Base-by-base conservation (phyloP, 768 basidiomycete species). In the Termitomyces sp. region DNA sequence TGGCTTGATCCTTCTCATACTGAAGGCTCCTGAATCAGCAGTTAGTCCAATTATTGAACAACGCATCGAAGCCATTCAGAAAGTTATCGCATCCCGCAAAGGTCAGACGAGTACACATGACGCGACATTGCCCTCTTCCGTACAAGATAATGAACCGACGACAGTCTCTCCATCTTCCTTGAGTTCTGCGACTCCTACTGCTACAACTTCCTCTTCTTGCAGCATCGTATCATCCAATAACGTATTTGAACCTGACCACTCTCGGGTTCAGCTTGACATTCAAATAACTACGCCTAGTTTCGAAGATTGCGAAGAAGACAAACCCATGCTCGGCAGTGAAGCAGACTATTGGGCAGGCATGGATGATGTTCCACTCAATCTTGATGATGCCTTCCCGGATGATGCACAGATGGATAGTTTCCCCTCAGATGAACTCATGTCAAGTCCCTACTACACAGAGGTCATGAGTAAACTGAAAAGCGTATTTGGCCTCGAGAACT, bases 401-500 rank as follows among this genome's bases (percentile, higher is more conserved):
- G 39, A 61, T 60, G 32, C 53, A 49, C 39, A 66, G 16, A 58
- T 65, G 27, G 59, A 66, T 13, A 58, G 66, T 27, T 50, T 59
- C 24, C 62, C 67, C 4, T 63, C 61, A 34, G 39, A 48, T 0
- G 59, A 62, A 27, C 61, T 57, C 8, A 55, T 27, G 24, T 55
- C 59, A 12, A 63, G 55, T 57, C 62, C 65, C 52, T 75, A 76
- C 61, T 78, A 79, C 57, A 46, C 55, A 10, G 89, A 92, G 66
- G 74, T 90, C 50, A 71, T 73, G 59, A 70, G 70, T 24, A 79
- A 80, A 13, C 76, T 94, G 9, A 76, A 72, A 47, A 63, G 70
- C 8, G 76, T 81, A 0, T 98, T 98, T 71, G 73, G 74, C 5
- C 76, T 98, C 14, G 64, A 78, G 0, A 64, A 67, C 1, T 98